Conservation (phyloP, 2,329 filamentous ascomycete genomes). For the Arthrobotrys sphaeroides region DNA sequence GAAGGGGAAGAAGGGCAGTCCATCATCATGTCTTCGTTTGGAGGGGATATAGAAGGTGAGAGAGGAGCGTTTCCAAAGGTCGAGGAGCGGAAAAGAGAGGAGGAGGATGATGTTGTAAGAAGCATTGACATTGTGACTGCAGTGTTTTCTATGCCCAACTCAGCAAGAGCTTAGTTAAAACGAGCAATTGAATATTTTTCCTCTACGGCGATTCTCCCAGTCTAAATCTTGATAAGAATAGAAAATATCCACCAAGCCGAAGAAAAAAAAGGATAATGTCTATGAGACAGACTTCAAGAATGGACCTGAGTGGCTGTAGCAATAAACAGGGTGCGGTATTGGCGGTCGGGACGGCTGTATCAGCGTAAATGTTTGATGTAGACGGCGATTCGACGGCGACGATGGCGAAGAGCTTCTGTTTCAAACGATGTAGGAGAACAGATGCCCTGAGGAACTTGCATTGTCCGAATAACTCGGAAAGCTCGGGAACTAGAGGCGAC, state of each 20-base stretch:
- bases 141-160: not conserved
- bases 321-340: not conserved
- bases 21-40: constrained; percentile 48
- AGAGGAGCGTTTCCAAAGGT: constrained; percentile 42
- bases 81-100: constrained; percentile 35
- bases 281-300: too few relatives aligned
- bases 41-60: constrained; percentile 40
- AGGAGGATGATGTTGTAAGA: constrained; percentile 26
- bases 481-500: constrained; percentile 10
- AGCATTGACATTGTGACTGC: constrained; percentile 43
- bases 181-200: not conserved
- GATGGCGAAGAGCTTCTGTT: constrained; percentile 41
- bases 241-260: constrained; percentile 4
- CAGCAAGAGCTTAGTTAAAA: not conserved
- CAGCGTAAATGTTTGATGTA: constrained; percentile 18
- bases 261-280: too few relatives aligned
- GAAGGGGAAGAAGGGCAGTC: constrained; percentile 48
- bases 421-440: constrained; percentile 31
- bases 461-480: constrained; percentile 48
- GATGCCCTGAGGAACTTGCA: constrained; percentile 47
- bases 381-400: not conserved
- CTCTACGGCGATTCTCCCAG: not conserved
- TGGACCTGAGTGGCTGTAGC: not conserved
- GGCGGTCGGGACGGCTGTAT: not conserved
- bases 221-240: too few relatives aligned